These are phyloP conservation scores for Inonotus hispidus DNA, from an alignment of 1,284 basidiomycete genomes.

Conservation along the genomic window DNA sequence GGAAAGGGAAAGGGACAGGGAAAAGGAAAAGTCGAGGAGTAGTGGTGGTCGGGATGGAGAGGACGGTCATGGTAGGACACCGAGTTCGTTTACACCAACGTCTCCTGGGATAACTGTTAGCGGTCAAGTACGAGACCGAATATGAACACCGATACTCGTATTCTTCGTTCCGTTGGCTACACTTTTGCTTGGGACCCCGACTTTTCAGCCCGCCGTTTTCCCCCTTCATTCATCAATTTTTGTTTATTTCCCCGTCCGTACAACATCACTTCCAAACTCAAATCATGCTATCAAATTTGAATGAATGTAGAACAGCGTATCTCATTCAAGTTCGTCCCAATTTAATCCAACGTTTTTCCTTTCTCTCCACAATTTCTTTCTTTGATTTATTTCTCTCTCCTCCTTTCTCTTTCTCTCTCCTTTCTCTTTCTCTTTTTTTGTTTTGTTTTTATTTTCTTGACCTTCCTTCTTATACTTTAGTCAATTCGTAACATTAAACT, in stretches of 20 bases:
- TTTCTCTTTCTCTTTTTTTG: background rate
- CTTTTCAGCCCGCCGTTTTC: too few species aligned
- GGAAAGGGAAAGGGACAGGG: conserved; percentile 27
- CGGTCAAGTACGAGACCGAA: background rate
- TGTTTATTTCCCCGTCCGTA: too few species aligned
- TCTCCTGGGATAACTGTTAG: background rate
- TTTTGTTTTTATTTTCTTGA: background rate
- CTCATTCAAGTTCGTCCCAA: background rate
- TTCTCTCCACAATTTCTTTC: background rate
- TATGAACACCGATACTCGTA: too few species aligned
- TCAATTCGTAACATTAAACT: background rate
- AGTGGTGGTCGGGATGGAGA: too few species aligned
- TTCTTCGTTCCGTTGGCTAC: too few species aligned
- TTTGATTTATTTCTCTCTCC: background rate
- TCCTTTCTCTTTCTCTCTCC: background rate
- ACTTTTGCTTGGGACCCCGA: too few species aligned
- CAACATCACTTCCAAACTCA: too few species aligned
- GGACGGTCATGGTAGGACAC: background rate
- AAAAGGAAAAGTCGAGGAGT: background rate
- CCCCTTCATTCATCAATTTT: too few species aligned
- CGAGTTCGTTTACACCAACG: background rate
- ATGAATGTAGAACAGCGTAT: background rate
- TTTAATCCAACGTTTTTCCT: background rate
- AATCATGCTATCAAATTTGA: background rate
- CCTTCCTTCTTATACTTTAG: too few species aligned